A percentile compares a stretch with the other conserved stretches of the same genome.
Evolutionary conservation across 2,329 filamentous ascomycete species (phyloP).

Genomic region (Stachybotrys echinatus): DNA sequence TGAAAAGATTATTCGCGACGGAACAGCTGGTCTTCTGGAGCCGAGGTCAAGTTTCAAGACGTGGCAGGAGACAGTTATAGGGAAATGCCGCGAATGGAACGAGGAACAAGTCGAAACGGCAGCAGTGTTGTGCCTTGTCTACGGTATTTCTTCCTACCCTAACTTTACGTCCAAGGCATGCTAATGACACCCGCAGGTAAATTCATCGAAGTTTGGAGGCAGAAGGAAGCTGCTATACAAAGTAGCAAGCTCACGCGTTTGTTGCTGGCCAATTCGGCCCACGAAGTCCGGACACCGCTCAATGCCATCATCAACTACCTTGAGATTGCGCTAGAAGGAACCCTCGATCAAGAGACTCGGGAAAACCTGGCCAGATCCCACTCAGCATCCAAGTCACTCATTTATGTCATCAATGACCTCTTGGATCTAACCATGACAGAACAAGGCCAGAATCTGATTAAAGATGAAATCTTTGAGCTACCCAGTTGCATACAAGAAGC

Average conservation of each 20-base stretch:
- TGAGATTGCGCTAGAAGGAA: conserved; percentile 81
- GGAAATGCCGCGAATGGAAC: conserved; percentile 81
- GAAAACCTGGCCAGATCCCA: conserved; percentile 82
- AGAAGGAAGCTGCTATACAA: conserved; percentile 80
- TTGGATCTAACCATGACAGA: conserved; percentile 85
- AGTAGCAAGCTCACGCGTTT: conserved; percentile 75
- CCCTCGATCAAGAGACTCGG: conserved; percentile 72
- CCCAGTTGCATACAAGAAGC: conserved; percentile 68
- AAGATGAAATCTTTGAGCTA: conserved; percentile 76
- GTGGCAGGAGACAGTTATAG: conserved; percentile 76
- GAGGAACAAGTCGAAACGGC: conserved; percentile 88
- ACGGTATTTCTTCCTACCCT: conserved; percentile 49
- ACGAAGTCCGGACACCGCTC: conserved; percentile 84
- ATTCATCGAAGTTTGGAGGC: conserved; percentile 90
- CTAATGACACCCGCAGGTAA: conserved; percentile 34
- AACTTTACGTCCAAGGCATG: neutral
- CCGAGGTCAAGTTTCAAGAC: conserved; percentile 74
- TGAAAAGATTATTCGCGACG: conserved; percentile 68
- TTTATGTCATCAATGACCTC: conserved; percentile 91
- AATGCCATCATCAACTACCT: conserved; percentile 95
- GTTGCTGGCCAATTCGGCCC: conserved; percentile 80
- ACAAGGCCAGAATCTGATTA: conserved; percentile 72
- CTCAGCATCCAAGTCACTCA: conserved; percentile 85
- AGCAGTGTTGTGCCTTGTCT: conserved; percentile 80
- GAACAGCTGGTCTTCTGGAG: conserved; percentile 69